Conservation (phyloP, 1,284 basidiomycete genomes). For the Phlebopus sp. region DNA sequence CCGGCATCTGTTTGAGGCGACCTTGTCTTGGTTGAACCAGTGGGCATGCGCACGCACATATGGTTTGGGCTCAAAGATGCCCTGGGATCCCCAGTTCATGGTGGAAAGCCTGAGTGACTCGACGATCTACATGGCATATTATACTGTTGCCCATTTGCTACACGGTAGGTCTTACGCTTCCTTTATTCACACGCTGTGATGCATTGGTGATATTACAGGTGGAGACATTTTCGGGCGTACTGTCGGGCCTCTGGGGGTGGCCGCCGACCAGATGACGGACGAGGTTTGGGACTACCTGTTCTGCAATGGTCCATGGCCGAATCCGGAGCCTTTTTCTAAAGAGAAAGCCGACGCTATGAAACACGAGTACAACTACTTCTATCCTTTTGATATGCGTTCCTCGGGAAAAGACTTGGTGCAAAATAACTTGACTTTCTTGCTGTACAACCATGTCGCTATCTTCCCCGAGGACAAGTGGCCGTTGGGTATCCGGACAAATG, state of each 20-base stretch:
- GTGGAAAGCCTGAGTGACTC: slow-evolving; percentile 98
- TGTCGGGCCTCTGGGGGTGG: slow-evolving; percentile 83
- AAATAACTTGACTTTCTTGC: slow-evolving; percentile 93
- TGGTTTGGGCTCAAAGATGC: slow-evolving; percentile 93
- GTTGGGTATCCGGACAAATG: slow-evolving; percentile 89
- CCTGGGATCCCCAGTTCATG: slow-evolving; percentile 96
- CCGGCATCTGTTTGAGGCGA: slow-evolving; percentile 88
- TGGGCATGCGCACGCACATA: slow-evolving; percentile 99
- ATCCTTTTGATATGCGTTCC: slow-evolving; percentile 97
- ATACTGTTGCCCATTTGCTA: slow-evolving; percentile 89
- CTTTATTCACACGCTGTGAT: slow-evolving; percentile 1
- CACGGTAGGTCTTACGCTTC: slow-evolving; percentile 56
- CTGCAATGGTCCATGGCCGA: slow-evolving; percentile 74
- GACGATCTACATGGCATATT: slow-evolving; percentile 99
- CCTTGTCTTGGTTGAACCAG: slow-evolving; percentile 94
- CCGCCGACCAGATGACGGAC: slow-evolving; percentile 92
- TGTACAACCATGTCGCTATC: slow-evolving; percentile 93
- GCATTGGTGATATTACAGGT: slow-evolving; percentile 36
- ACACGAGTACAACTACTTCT: slow-evolving; percentile 96
- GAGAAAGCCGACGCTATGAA: slow-evolving; percentile 85
- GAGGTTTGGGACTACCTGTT: slow-evolving; percentile 97
- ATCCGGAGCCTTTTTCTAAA: slow-evolving; percentile 59
- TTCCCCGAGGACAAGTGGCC: slow-evolving; percentile 97
- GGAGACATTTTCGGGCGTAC: slow-evolving; percentile 76
- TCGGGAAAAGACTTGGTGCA: slow-evolving; percentile 99